phyloP scores from a whole-genome alignment of 2,329 filamentous ascomycete genomes.

The Colletotrichum eleusines region DNA sequence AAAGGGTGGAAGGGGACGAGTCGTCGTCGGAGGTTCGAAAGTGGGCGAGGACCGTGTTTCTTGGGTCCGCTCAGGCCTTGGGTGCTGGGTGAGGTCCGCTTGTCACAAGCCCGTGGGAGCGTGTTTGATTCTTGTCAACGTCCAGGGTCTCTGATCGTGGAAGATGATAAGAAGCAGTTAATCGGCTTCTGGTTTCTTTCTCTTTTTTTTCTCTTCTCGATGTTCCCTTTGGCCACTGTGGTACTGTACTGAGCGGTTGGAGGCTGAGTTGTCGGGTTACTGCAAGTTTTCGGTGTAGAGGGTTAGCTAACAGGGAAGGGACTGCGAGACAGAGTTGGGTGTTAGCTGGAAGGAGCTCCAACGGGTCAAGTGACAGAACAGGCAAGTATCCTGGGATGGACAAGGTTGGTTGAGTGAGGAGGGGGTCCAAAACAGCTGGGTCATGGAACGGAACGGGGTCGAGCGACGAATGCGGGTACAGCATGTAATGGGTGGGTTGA shows the following conservation, averaged over 20 bases:
- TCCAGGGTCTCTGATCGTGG: constrained; percentile 24
- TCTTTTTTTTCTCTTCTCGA: too few relatives aligned
- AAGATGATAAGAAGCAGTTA: neutral
- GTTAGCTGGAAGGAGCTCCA: constrained; percentile 38
- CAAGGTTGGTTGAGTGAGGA: constrained; percentile 32
- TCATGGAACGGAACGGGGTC: constrained; percentile 11
- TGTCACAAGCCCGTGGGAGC: constrained; percentile 39
- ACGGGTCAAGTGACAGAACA: constrained; percentile 39
- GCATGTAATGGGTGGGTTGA: neutral
- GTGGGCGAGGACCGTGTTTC: constrained; percentile 41
- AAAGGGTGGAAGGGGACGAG: constrained; percentile 33
- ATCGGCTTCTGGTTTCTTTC: constrained; percentile 1
- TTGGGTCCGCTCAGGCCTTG: constrained; percentile 43
- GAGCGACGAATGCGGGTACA: neutral
- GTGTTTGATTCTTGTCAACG: constrained; percentile 40
- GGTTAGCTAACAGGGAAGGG: neutral
- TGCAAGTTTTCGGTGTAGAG: constrained; percentile 24
- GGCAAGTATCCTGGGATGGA: constrained; percentile 33
- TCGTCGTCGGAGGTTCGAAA: constrained; percentile 40
- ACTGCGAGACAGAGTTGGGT: constrained; percentile 13
- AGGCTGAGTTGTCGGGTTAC: neutral
- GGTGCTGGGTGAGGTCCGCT: constrained; percentile 33
- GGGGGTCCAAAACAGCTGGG: constrained; percentile 32
- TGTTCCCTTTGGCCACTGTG: neutral
- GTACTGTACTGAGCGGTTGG: neutral